Evolutionary conservation across 116 monocot genomes (phyloP).

Genomic region (Trichopus zeylanicus): DNA sequence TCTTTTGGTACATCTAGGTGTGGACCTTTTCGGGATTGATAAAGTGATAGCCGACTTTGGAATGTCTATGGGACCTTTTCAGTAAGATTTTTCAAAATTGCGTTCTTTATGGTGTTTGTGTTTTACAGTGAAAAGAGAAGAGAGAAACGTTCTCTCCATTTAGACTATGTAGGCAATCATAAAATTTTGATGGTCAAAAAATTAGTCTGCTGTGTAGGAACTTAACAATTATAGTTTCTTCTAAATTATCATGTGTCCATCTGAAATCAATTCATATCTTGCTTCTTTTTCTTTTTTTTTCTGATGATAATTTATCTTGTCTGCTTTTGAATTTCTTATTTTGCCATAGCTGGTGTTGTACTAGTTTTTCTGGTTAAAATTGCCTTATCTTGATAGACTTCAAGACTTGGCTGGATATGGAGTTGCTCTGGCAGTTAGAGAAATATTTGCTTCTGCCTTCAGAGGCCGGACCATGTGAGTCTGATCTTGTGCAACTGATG

Average conservation of each 20-base stretch:
- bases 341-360: too few relatives aligned
- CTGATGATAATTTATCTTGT: too few relatives aligned
- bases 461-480: constrained; percentile 46
- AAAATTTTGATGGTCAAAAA: too few relatives aligned
- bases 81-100: constrained; percentile 32
- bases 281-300: too few relatives aligned
- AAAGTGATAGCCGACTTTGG: constrained; percentile 64
- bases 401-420: constrained; percentile 93
- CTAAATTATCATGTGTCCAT: too few relatives aligned
- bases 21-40: constrained; percentile 73
- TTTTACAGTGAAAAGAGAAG: too few relatives aligned
- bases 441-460: constrained; percentile 49
- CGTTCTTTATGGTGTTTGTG: neutral
- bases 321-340: too few relatives aligned
- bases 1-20: constrained; percentile 48
- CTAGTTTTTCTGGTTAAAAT: neutral
- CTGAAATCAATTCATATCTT: too few relatives aligned
- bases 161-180: too few relatives aligned
- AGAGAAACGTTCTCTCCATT: too few relatives aligned
- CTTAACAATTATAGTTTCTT: too few relatives aligned
- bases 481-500: constrained; percentile 48
- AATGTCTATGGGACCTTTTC: constrained; percentile 88
- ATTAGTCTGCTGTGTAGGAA: too few relatives aligned
- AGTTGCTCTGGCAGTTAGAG: constrained; percentile 69
- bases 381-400: constrained; percentile 30